Percentiles rank a stretch among this genome's conserved stretches.
Conservation (phyloP, 1,139 yeast species). For the Candida glucosophila region DNA sequence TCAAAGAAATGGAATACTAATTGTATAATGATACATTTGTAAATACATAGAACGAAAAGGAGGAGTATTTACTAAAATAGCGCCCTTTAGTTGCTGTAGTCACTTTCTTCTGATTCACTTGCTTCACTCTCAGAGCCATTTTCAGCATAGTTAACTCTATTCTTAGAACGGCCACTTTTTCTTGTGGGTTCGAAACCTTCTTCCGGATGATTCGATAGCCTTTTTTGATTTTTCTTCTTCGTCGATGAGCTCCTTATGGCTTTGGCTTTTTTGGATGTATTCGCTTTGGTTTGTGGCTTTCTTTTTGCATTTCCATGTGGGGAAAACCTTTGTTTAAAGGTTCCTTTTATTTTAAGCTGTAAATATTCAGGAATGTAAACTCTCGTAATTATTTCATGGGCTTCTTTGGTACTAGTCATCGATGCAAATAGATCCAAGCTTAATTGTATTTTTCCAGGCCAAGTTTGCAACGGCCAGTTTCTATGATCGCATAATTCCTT, state of each 20-base stretch:
- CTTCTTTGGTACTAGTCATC: slow-evolving; percentile 38
- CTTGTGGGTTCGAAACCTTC: slow-evolving; percentile 12
- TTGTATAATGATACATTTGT: slow-evolving; percentile 1
- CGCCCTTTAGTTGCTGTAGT: slow-evolving; percentile 3
- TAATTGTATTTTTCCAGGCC: slow-evolving; percentile 71
- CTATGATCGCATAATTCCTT: slow-evolving; percentile 49
- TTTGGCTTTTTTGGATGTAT: not conserved
- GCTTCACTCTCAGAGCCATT: slow-evolving; percentile 15
- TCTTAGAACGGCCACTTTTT: slow-evolving; percentile 35
- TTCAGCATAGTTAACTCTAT: slow-evolving; percentile 32
- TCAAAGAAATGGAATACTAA: slow-evolving; percentile 45
- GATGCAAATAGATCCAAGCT: slow-evolving; percentile 60
- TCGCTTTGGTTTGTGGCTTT: not conserved
- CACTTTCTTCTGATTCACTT: slow-evolving; percentile 9
- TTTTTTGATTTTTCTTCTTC: not conserved
- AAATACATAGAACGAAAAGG: slow-evolving; percentile 2
- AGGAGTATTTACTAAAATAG: not conserved
- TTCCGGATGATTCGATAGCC: not conserved
- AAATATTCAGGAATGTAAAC: slow-evolving; percentile 42
- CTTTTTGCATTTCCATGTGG: slow-evolving; percentile 2
- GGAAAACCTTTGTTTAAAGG: slow-evolving; percentile 17
- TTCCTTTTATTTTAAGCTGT: slow-evolving; percentile 18
- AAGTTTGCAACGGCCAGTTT: slow-evolving; percentile 66
- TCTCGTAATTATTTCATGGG: slow-evolving; percentile 35
- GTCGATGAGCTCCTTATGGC: no score